Evolutionary conservation across 495 filamentous ascomycete genomes (phyloP).

Genomic region (Glonium stellatum): DNA sequence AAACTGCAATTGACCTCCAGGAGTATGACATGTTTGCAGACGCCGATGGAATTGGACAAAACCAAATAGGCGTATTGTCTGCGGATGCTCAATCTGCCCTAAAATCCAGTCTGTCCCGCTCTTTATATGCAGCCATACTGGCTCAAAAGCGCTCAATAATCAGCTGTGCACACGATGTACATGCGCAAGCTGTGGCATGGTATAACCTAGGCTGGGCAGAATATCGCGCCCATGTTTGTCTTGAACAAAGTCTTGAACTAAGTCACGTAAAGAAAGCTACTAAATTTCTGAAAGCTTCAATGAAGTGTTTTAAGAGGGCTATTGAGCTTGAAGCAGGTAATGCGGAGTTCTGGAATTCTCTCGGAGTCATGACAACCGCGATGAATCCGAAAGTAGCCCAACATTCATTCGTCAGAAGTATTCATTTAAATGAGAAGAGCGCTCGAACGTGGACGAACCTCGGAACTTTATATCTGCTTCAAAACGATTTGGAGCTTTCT

Average conservation of each 20-base stretch:
- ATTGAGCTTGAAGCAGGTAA: constrained; percentile 96
- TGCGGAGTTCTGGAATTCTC: constrained; percentile 93
- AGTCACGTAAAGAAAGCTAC: constrained; percentile 40
- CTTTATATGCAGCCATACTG: constrained; percentile 64
- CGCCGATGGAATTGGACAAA: constrained; percentile 59
- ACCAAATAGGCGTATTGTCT: constrained; percentile 33
- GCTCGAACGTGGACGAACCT: constrained; percentile 85
- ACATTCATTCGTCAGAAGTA: constrained; percentile 85
- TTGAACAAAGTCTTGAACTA: constrained; percentile 39
- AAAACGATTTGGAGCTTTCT: constrained; percentile 74
- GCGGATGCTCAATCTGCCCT: constrained; percentile 39
- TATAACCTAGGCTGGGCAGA: constrained; percentile 97
- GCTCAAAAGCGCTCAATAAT: constrained; percentile 81
- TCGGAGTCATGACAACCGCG: constrained; percentile 80
- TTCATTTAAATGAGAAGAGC: constrained; percentile 84
- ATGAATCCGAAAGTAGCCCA: constrained; percentile 85
- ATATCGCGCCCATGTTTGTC: constrained; percentile 65
- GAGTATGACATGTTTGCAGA: constrained; percentile 59
- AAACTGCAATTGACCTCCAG: constrained; percentile 26
- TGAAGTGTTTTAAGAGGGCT: constrained; percentile 90
- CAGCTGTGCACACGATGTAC: constrained; percentile 61
- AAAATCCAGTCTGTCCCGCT: constrained; percentile 41
- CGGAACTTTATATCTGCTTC: constrained; percentile 74
- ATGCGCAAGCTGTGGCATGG: constrained; percentile 93
- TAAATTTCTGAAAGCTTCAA: constrained; percentile 69